Conservation (phyloP, 208 protist species). For the Crithidia bombi region DNA sequence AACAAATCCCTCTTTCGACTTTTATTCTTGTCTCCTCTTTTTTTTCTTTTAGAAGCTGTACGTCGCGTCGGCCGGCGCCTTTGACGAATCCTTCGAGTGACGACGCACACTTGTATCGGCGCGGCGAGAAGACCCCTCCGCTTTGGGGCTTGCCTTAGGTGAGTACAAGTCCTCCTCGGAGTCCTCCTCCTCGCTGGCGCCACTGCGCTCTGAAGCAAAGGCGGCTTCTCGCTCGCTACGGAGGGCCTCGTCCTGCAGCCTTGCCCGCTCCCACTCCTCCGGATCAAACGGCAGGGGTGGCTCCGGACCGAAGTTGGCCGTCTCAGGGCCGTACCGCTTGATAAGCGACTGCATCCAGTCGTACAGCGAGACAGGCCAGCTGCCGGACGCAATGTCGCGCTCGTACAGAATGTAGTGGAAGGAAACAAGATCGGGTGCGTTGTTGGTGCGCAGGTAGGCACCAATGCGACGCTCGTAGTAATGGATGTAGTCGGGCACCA, state of each 20-base stretch:
- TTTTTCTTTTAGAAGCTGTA: slow-evolving; percentile 20
- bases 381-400: slow-evolving; percentile 66
- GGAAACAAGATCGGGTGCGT: slow-evolving; percentile 44
- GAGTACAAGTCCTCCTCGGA: background rate
- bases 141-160: background rate
- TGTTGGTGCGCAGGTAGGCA: slow-evolving; percentile 49
- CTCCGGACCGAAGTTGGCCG: slow-evolving; percentile 36
- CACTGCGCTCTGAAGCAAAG: slow-evolving; percentile 18
- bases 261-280: slow-evolving; percentile 32
- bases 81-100: slow-evolving; percentile 16
- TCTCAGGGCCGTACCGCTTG: slow-evolving; percentile 53
- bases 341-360: slow-evolving; percentile 66
- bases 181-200: background rate
- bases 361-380: slow-evolving; percentile 66
- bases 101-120: background rate
- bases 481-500: slow-evolving; percentile 60
- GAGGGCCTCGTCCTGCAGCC: slow-evolving; percentile 21
- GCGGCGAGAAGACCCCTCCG: background rate
- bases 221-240: slow-evolving; percentile 24
- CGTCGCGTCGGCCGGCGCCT: slow-evolving; percentile 9
- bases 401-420: slow-evolving; percentile 86
- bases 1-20: background rate
- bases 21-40: background rate
- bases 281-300: slow-evolving; percentile 59
- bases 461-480: slow-evolving; percentile 76